A percentile compares a stretch with the other conserved stretches of the same genome.
Evolutionary conservation across 2,329 filamentous ascomycete genomes (phyloP).

Genomic region (Cladosporium sp.): DNA sequence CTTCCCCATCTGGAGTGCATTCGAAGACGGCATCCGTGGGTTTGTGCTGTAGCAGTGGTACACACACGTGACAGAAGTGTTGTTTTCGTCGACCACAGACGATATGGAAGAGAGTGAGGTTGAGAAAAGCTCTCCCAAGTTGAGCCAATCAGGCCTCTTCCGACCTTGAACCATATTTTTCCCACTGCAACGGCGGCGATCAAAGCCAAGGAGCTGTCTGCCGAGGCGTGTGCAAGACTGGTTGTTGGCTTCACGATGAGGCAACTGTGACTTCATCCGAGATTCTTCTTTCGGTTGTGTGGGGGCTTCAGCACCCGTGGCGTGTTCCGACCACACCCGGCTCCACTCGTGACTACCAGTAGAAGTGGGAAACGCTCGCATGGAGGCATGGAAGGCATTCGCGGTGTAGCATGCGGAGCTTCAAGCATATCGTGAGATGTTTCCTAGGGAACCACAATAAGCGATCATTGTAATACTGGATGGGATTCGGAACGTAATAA

Average conservation of each 20-base stretch:
- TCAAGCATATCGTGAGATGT: not conserved
- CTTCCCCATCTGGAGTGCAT: not conserved
- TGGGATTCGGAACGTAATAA: not conserved
- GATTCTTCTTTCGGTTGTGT: not conserved
- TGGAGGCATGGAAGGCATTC: not conserved
- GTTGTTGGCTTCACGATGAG: not conserved
- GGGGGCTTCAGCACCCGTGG: not conserved
- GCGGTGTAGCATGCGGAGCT: not conserved
- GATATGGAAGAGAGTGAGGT: slow-evolving; percentile 3
- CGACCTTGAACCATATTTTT: not conserved
- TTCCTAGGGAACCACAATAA: no score
- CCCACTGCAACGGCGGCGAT: not conserved
- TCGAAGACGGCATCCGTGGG: not conserved
- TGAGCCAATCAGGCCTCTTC: not conserved
- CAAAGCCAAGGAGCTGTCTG: not conserved
- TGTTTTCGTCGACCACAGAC: no score
- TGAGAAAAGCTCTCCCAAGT: not conserved
- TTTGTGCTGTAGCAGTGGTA: not conserved
- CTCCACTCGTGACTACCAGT: not conserved
- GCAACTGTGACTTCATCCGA: slow-evolving; percentile 15
- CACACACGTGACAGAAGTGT: not conserved
- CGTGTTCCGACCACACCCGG: not conserved
- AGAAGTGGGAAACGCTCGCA: not conserved
- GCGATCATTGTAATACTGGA: not conserved
- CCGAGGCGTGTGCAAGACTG: not conserved